Evolutionary conservation across 2,329 filamentous ascomycete genomes (phyloP).

Genomic region (Tolypocladium cylindrosporum): DNA sequence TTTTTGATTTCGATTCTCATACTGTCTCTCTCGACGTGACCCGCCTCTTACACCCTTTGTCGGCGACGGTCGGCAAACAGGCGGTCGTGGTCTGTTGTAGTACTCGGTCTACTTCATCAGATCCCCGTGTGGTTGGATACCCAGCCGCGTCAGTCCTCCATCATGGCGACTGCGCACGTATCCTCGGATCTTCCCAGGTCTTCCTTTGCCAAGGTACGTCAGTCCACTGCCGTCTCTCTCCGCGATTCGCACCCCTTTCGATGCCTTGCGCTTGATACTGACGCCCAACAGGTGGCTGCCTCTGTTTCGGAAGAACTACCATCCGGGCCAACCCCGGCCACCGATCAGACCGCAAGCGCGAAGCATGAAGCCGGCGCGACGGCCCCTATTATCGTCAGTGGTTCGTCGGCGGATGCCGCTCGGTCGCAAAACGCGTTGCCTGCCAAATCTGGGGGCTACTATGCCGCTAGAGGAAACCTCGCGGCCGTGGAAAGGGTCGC

Average conservation of each 20-base stretch:
- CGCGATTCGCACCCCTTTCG: not conserved
- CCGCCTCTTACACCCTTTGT: not conserved
- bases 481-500: slow-evolving; percentile 15
- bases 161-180: slow-evolving; percentile 38
- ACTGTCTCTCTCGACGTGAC: slow-evolving; percentile 17
- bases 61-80: not conserved
- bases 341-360: slow-evolving; percentile 12
- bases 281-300: slow-evolving; percentile 33
- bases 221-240: not conserved
- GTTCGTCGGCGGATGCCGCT: slow-evolving; percentile 1
- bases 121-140: slow-evolving; percentile 12
- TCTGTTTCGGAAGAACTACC: slow-evolving; percentile 22
- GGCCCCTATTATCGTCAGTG: slow-evolving; percentile 4
- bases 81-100: slow-evolving; percentile 5
- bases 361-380: slow-evolving; percentile 1
- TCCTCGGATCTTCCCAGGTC: slow-evolving; percentile 43
- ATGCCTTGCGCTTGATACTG: not conserved
- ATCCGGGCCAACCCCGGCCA: slow-evolving; percentile 2
- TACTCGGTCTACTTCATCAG: slow-evolving; percentile 6
- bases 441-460: slow-evolving; percentile 7
- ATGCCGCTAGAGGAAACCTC: slow-evolving; percentile 7
- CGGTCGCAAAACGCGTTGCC: slow-evolving; percentile 8
- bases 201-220: slow-evolving; percentile 66
- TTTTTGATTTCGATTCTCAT: slow-evolving; percentile 36
- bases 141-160: slow-evolving; percentile 10